Evolutionary conservation across 345 rosid genomes (phyloP).

Genomic region (Dipteronia sinensis): DNA sequence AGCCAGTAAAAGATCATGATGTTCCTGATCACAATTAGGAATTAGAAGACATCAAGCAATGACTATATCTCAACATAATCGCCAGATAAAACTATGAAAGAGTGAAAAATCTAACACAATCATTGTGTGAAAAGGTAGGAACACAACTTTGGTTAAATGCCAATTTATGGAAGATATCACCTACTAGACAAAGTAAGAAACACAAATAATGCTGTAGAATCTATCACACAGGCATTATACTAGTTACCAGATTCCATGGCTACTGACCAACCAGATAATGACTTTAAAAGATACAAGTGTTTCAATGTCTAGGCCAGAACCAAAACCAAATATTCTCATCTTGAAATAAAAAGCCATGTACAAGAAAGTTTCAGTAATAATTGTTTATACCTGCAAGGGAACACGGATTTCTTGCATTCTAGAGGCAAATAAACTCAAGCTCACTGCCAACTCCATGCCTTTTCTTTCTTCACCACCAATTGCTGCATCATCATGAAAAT

Average conservation of each 20-base stretch:
- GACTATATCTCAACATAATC: slow-evolving; percentile 15
- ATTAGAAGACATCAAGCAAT: slow-evolving; percentile 21
- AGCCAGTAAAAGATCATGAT: slow-evolving; percentile 82
- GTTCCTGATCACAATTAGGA: slow-evolving; percentile 57
- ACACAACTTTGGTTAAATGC: background rate
- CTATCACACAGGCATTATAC: background rate
- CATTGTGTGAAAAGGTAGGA: background rate
- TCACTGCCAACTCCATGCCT: slow-evolving; percentile 96
- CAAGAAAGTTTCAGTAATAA: slow-evolving; percentile 16
- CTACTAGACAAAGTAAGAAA: slow-evolving; percentile 14
- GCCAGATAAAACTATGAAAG: slow-evolving; percentile 12
- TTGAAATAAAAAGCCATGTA: background rate
- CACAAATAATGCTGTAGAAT: slow-evolving; percentile 4
- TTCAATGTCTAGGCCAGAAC: slow-evolving; percentile 12
- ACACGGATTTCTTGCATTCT: slow-evolving; percentile 95
- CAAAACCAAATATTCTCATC: background rate
- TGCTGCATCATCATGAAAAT: slow-evolving; percentile 95
- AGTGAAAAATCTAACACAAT: background rate
- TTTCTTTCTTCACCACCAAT: slow-evolving; percentile 97
- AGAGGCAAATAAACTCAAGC: slow-evolving; percentile 95
- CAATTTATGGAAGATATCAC: slow-evolving; percentile 14
- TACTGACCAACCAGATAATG: background rate
- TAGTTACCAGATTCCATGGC: slow-evolving; percentile 5
- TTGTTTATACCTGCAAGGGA: slow-evolving; percentile 81
- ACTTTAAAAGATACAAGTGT: slow-evolving; percentile 7